These are phyloP conservation scores for Parafenestella ontariensis DNA, from an alignment of 2,329 filamentous ascomycete species.

Conservation along the genomic window DNA sequence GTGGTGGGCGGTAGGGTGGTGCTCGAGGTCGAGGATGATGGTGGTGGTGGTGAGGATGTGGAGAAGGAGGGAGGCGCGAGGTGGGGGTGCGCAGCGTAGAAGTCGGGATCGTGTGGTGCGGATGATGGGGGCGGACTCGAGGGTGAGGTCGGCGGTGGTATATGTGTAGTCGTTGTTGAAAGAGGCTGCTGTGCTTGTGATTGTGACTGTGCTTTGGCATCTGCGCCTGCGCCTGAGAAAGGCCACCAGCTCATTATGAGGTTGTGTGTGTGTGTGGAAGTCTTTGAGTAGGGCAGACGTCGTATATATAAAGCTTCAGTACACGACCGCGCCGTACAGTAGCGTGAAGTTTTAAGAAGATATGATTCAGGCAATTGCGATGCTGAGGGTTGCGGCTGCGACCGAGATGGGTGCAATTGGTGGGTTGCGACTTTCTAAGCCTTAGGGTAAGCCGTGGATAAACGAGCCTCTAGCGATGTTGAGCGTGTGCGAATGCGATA, in stretches of 20 bases:
- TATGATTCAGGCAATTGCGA: background rate
- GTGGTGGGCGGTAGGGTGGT: conserved; percentile 2
- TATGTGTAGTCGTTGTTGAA: conserved; percentile 25
- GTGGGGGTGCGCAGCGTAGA: conserved; percentile 60
- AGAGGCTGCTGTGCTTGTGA: conserved; percentile 13
- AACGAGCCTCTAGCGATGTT: background rate
- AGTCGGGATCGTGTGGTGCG: conserved; percentile 60
- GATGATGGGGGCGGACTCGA: conserved; percentile 30
- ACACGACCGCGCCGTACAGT: too few relatives aligned
- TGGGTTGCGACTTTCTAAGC: background rate
- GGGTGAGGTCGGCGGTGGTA: conserved; percentile 17
- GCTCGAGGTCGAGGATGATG: conserved; percentile 14
- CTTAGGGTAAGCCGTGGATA: background rate
- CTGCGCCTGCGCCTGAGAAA: conserved; percentile 26
- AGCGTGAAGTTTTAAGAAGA: too few relatives aligned
- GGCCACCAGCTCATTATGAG: conserved; percentile 32
- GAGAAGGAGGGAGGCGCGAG: conserved; percentile 47
- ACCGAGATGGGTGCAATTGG: background rate
- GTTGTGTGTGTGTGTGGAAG: conserved; percentile 2
- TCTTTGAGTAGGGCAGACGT: background rate
- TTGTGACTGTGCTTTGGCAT: conserved; percentile 20
- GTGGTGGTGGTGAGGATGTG: background rate
- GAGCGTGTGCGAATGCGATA: conserved; percentile 2
- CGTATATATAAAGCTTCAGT: background rate
- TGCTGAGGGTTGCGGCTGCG: background rate